These are phyloP conservation scores for Dentipellis fragilis DNA, from an alignment of 768 basidiomycete species.

Conservation along the genomic window DNA sequence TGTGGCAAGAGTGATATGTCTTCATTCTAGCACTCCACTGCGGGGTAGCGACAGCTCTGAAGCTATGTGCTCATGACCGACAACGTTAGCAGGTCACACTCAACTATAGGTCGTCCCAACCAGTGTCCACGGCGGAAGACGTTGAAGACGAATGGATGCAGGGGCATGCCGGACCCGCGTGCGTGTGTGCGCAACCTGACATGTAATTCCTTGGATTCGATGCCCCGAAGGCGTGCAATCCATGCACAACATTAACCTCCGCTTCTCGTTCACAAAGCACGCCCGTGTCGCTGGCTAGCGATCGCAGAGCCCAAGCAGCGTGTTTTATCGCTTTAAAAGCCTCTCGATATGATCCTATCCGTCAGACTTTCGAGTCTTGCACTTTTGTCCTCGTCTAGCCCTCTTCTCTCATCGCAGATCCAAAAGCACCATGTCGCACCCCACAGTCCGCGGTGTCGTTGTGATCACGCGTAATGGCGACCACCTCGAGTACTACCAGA, in stretches of 20 bases:
- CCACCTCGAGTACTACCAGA: conserved; percentile 57
- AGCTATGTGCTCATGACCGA: no score
- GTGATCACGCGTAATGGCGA: conserved; percentile 75
- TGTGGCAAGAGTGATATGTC: not conserved
- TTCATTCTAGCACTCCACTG: no score
- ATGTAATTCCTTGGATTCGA: not conserved
- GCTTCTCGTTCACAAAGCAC: not conserved
- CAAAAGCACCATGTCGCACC: conserved; percentile 22
- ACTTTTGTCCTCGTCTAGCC: conserved; percentile 9
- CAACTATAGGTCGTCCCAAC: no score
- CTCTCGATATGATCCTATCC: not conserved
- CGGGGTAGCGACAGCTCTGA: no score
- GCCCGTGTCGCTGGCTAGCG: not conserved
- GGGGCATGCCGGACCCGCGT: no score
- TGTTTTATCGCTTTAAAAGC: conserved; percentile 5
- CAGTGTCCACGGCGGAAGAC: no score
- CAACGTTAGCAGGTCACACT: no score
- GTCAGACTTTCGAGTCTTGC: conserved; percentile 9
- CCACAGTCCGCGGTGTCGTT: conserved; percentile 66
- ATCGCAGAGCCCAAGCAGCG: conserved; percentile 1
- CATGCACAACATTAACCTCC: conserved; percentile 7
- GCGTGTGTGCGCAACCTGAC: no score
- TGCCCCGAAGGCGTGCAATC: conserved; percentile 1
- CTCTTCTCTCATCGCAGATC: conserved; percentile 1
- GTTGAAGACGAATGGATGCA: no score